Evolutionary conservation across 495 filamentous ascomycete genomes (phyloP), one percentile per base, ranked within the genome.

Genomic region (Friedmanniomyces endolithicus): DNA sequence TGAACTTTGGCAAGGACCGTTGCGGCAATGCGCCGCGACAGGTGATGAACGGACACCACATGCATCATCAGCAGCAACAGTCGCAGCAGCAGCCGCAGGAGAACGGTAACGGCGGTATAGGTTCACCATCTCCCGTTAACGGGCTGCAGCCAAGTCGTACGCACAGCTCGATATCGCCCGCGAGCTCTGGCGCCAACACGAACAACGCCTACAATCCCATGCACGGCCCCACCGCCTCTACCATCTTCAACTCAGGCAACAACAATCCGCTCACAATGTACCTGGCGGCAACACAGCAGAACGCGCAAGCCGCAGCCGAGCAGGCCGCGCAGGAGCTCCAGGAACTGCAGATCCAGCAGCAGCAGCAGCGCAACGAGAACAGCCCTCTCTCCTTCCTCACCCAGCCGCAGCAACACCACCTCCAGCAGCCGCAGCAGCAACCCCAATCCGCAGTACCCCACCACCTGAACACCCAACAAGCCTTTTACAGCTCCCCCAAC

Each of bases 1-100:
- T 98, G 68, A 98, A 98, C 72, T 98, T 98, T 68, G 92, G 92
- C 65, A 98, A 98, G 72, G 92, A 98, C 69, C 80, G 92, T 49
- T 98, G 92, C 64, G 92, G 92, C 59, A 98, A 97, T 70, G 87
- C 92, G 19, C 92, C 92, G 23, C 80, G 92, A 43, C 94, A 98
- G 71, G 73, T 74, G n/a, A 75, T 75, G 53, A 75, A 75, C 56
- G 71, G 69, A 41, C 60, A 69, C 17, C 68, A 75, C 68, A 69
- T 78, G 65, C 77, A 87, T 66, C 77, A 81, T 66, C 76, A 81
- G 60, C 69, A 72, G 53, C 71, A 72, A 19, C 52, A 67, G 41
- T 48, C 53, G 58, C 52, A 68, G 57, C 40, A 68, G 57, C 50
- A 60, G 39, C 46, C 75, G 53, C 72, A 71, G 48, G 56, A 64